These are phyloP conservation scores for Xerocomus brunneocitrinus DNA, from an alignment of 768 basidiomycete species.

Conservation along the genomic window DNA sequence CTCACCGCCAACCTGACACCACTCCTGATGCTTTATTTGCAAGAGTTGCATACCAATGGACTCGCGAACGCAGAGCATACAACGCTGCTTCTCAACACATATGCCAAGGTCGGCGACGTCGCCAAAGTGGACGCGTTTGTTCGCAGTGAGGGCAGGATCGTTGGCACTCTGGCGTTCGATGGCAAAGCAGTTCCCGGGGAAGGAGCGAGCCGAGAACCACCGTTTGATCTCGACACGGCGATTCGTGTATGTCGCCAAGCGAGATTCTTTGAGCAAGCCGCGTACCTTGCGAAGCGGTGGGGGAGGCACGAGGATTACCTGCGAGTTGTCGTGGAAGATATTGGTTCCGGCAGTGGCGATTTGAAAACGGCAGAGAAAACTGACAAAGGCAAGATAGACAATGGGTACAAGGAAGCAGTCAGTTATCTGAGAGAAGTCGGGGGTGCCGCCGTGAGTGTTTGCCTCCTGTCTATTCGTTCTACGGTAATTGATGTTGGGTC, in stretches of 20 bases:
- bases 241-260: slow-evolving; percentile 96
- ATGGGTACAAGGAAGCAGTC: slow-evolving; percentile 67
- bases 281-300: slow-evolving; percentile 90
- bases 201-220: slow-evolving; percentile 62
- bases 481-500: background rate
- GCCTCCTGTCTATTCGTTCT: background rate
- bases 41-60: slow-evolving; percentile 86
- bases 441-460: slow-evolving; percentile 62
- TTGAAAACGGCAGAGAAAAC: slow-evolving; percentile 10
- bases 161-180: slow-evolving; percentile 17
- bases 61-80: slow-evolving; percentile 96
- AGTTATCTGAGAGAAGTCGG: slow-evolving; percentile 76
- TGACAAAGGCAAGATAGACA: slow-evolving; percentile 34
- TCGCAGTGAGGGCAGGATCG: slow-evolving; percentile 70
- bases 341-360: slow-evolving; percentile 33
- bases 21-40: slow-evolving; percentile 91
- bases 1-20: slow-evolving; percentile 95
- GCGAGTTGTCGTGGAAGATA: slow-evolving; percentile 91
- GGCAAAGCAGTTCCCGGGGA: slow-evolving; percentile 26
- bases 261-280: slow-evolving; percentile 92
- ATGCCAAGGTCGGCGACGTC: slow-evolving; percentile 94
- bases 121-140: slow-evolving; percentile 87
- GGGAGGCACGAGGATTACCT: slow-evolving; percentile 90
- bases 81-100: slow-evolving; percentile 92
- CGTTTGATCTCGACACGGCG: slow-evolving; percentile 95